Evolutionary conservation across 1,284 basidiomycete genomes (phyloP).

Genomic region (Fistulinella cinereoalba): DNA sequence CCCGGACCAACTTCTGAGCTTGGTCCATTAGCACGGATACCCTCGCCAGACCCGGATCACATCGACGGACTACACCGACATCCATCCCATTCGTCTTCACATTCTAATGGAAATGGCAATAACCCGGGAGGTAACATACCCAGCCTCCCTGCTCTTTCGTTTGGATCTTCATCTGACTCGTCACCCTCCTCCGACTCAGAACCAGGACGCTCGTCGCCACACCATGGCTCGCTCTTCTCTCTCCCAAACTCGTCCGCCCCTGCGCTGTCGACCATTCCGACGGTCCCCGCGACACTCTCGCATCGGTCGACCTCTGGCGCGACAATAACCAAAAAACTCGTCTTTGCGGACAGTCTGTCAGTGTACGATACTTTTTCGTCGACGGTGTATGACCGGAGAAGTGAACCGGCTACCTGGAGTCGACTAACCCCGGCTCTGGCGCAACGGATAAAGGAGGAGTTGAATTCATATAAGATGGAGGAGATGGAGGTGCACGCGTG

Average conservation of each 20-base stretch:
- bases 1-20: constrained; percentile 51
- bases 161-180: constrained; percentile 26
- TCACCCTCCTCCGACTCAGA: constrained; percentile 22
- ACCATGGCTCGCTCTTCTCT: constrained; percentile 52
- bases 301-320: constrained; percentile 68
- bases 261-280: constrained; percentile 64
- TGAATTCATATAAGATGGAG: constrained; percentile 97
- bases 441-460: constrained; percentile 93
- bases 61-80: constrained; percentile 81
- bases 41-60: constrained; percentile 78
- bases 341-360: constrained; percentile 89
- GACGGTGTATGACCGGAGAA: constrained; percentile 88
- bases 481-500: constrained; percentile 95
- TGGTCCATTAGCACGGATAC: constrained; percentile 74
- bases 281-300: constrained; percentile 47
- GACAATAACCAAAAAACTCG: constrained; percentile 65
- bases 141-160: constrained; percentile 20
- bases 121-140: constrained; percentile 36
- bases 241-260: constrained; percentile 89
- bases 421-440: constrained; percentile 91
- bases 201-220: constrained; percentile 31
- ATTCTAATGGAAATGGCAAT: constrained; percentile 27
- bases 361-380: constrained; percentile 96
- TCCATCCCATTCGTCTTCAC: constrained; percentile 46
- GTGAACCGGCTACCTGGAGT: constrained; percentile 97